phyloP scores from a whole-genome alignment of 2,329 filamentous ascomycete species.

The Ophiosphaerella korrae region DNA sequence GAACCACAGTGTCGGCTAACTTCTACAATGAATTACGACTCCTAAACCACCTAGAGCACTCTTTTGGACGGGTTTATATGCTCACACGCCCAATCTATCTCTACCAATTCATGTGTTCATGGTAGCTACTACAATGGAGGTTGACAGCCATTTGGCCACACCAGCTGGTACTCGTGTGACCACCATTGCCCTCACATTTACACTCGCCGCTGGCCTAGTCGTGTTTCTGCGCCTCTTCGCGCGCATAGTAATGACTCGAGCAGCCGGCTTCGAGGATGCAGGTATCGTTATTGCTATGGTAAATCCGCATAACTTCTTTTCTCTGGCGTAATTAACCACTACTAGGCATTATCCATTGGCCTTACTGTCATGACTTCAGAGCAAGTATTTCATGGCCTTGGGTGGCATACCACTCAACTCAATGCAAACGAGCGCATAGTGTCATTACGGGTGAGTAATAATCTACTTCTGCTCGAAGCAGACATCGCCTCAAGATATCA shows the following conservation, averaged over 20 bases:
- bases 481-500: too few relatives aligned
- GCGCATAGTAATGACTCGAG: constrained; percentile 27
- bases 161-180: constrained; percentile 39
- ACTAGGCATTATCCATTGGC: constrained; percentile 31
- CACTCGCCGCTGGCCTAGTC: constrained; percentile 34
- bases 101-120: too few relatives aligned
- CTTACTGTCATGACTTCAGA: constrained; percentile 32
- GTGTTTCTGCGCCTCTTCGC: constrained; percentile 42
- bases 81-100: too few relatives aligned
- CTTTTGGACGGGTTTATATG: too few relatives aligned
- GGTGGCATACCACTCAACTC: constrained; percentile 25
- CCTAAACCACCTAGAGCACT: too few relatives aligned
- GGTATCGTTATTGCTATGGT: constrained; percentile 42
- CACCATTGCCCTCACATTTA: constrained; percentile 38
- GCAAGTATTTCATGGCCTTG: constrained; percentile 41
- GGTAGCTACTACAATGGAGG: constrained; percentile 7
- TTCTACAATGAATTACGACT: not conserved
- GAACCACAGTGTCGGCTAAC: not conserved
- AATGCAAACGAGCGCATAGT: constrained; percentile 9
- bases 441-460: constrained; percentile 19
- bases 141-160: constrained; percentile 20
- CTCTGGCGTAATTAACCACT: constrained; percentile 7
- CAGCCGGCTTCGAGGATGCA: constrained; percentile 36
- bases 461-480: not conserved
- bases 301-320: constrained; percentile 2